Evolutionary conservation across 345 rosid genomes (phyloP), one percentile per base, ranked within the genome.

Genomic region (Nasturtium officinale): DNA sequence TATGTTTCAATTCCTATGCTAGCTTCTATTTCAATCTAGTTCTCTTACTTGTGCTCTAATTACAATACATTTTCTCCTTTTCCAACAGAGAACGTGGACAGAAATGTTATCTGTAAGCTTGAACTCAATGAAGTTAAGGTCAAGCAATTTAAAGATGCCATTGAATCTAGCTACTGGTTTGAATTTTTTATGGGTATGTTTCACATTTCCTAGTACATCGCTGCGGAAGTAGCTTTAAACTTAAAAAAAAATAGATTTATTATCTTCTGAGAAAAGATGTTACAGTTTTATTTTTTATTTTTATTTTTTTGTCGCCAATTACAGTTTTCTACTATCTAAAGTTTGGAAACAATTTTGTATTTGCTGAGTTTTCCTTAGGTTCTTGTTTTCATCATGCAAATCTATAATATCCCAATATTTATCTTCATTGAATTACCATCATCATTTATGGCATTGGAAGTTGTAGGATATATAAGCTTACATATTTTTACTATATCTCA

Each of bases 91-190:
- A 77, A 78, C 79, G 86, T 92, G 56, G 92, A 87, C 6, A 92
- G 71, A 82, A 69, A 38, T 43, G 69, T 71, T 37, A 88, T 90
- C 65, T 92, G 98, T 65, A 82, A 33, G 52, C 81, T 92, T 57
- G 81, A 83, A 25, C 96, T 92, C 60, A 74, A 87, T 26, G 91
- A 90, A 55, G 77, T 75, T 51, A 87, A 82, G 79, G 96, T 88
- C 78, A 87, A 80, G 70, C 92, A 85, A 15, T 90, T 92, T 77
- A 88, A 88, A 79, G 92, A 90, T 84, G 98, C 96, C 37, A 86
- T 92, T 50, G 98, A 90, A 83, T 86, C 86, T 72, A 92, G 79
- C 70, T 92, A 92, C 76, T 90, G 95, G 98, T 88, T 92, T 69
- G 98, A 92, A 75, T 92, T 92, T 76, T 92, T 92, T 75, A 82